These are phyloP conservation scores for Solanum dulcamara DNA, from an alignment of 257 asterid genomes.

Conservation along the genomic window DNA sequence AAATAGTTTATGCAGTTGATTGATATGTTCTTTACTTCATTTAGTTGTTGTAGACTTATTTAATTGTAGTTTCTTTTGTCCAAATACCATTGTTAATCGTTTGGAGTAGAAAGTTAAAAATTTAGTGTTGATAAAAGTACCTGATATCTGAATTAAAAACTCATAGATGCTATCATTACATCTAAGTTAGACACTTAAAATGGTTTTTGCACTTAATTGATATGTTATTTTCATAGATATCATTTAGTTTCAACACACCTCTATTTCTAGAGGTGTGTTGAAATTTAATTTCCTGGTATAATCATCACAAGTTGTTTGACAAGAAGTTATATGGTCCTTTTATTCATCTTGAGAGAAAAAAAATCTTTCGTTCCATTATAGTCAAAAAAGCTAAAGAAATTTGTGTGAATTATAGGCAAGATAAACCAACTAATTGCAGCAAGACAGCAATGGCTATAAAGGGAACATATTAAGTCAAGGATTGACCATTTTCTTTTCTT, in stretches of 20 bases:
- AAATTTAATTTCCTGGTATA: background rate
- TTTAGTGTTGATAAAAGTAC: too few species aligned
- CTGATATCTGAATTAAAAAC: background rate
- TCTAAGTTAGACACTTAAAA: background rate
- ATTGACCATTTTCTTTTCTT: background rate
- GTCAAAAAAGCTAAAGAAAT: background rate
- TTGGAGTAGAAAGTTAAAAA: too few species aligned
- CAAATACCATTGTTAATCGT: too few species aligned
- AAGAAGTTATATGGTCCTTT: background rate
- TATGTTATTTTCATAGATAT: too few species aligned
- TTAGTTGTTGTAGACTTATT: too few species aligned
- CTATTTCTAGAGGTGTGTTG: background rate
- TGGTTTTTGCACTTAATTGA: background rate
- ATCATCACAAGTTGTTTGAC: background rate
- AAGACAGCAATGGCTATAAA: background rate
- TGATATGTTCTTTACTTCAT: too few species aligned
- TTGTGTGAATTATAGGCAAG: background rate
- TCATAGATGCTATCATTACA: background rate
- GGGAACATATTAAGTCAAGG: background rate
- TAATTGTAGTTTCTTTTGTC: too few species aligned
- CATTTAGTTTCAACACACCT: background rate
- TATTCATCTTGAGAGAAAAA: background rate
- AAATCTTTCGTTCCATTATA: background rate
- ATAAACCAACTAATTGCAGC: background rate
- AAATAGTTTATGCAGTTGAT: too few species aligned